Evolutionary conservation across 495 filamentous ascomycete genomes (phyloP).

Genomic region (Hyphodiscus hymeniophilus): DNA sequence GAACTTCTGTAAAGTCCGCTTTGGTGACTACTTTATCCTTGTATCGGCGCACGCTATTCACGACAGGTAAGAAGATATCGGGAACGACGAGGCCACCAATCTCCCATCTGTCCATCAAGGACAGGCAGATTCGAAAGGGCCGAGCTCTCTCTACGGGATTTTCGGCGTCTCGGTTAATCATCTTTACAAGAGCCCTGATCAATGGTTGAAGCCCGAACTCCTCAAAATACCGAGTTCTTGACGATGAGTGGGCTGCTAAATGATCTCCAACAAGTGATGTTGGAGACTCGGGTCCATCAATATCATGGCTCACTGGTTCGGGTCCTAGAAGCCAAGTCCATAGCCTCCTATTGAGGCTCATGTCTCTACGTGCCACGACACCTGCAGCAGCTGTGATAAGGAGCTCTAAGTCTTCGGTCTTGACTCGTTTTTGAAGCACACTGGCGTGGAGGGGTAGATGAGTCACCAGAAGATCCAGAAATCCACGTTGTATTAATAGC

Average conservation of each 20-base stretch:
- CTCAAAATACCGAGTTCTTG: slow-evolving; percentile 67
- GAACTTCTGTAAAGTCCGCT: slow-evolving; percentile 72
- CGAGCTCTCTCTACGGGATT: slow-evolving; percentile 65
- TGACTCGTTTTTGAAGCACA: slow-evolving; percentile 67
- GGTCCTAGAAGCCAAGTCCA: slow-evolving; percentile 97
- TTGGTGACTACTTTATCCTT: slow-evolving; percentile 49
- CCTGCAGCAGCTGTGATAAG: slow-evolving; percentile 74
- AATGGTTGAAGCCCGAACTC: slow-evolving; percentile 67
- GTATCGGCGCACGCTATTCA: slow-evolving; percentile 68
- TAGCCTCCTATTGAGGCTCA: slow-evolving; percentile 88
- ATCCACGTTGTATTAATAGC: slow-evolving; percentile 85
- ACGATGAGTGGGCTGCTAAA: slow-evolving; percentile 40
- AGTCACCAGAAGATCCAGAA: slow-evolving; percentile 84
- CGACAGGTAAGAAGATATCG: slow-evolving; percentile 77
- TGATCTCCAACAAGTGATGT: slow-evolving; percentile 26
- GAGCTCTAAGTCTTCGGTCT: slow-evolving; percentile 64
- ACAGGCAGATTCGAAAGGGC: slow-evolving; percentile 85
- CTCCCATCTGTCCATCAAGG: slow-evolving; percentile 97
- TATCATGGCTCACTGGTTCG: slow-evolving; percentile 44
- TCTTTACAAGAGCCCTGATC: slow-evolving; percentile 62
- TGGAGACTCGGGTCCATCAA: slow-evolving; percentile 27
- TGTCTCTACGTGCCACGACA: slow-evolving; percentile 81
- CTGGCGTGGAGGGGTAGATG: slow-evolving; percentile 84
- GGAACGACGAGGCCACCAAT: slow-evolving; percentile 85
- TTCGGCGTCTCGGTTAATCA: slow-evolving; percentile 51